Evolutionary conservation across 805 yeast genomes (phyloP), one percentile per base, ranked within the genome.

Genomic region (Sugiyamaella qingdaonensis): DNA sequence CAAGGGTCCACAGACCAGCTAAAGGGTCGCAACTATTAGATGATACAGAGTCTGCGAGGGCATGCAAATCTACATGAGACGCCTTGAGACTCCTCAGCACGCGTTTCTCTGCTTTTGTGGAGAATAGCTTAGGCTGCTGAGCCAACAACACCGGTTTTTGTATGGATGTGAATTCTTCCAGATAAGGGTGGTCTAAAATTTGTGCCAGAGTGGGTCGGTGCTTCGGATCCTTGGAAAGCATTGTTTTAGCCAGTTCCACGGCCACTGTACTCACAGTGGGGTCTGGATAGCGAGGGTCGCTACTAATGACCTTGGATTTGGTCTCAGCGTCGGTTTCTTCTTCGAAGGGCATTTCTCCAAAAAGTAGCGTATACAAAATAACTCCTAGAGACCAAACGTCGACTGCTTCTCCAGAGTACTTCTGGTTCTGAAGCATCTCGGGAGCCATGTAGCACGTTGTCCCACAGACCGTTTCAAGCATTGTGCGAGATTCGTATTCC

Each of bases 371-470:
- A 65, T 85, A 94, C 8, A 92, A 70, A 13, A 94, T 89, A 10
- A 94, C 80, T 0, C 99, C 99, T 57, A 92, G 69, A 0, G 97
- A 81, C 99, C 99, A 92, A 5, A 87, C 82, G 66, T 92, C 99
- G 1, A 84, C 82, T 3, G 73, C 64, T 60, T 85, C 84, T 0
- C 97, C 98, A 41, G 82, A 82, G 66, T 90, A 90, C 45, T 83
- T 82, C 55, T 80, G 78, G 56, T 82, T 77, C 52, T 75, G 73
- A 14, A 91, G 73, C 56, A 94, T 73, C 65, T 92, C 99, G 0
- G 99, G 99, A 0, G 99, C 97, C 96, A 92, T 91, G 66, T 92
- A 92, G 2, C 89, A 95, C 0, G 90, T 82, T 0, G 98, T 92
- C 2, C 99, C 99, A 69, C 99, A 92, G 1, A 90, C 76, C 0